Percentiles rank a stretch among this genome's conserved stretches.
phyloP scores from a whole-genome alignment of 2,329 filamentous ascomycete species.

The Gaeumannomyces sp. region DNA sequence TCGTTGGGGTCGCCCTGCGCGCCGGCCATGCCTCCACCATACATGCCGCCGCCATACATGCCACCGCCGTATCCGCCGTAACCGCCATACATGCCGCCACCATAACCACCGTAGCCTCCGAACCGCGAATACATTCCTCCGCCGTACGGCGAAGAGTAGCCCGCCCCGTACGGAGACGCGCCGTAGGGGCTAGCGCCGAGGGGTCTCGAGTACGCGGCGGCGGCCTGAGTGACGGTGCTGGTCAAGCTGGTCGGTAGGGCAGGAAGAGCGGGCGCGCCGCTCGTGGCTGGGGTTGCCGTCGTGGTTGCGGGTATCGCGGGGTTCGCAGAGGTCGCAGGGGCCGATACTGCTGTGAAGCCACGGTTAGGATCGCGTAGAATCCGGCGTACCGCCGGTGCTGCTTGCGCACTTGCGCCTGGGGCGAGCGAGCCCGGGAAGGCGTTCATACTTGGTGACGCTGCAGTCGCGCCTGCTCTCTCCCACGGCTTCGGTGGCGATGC shows the following conservation, averaged over 20 bases:
- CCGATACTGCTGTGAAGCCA: not conserved
- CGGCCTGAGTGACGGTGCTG: conserved; percentile 79
- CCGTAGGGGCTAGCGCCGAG: conserved; percentile 28
- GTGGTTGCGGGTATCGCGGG: conserved; percentile 32
- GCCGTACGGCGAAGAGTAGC: conserved; percentile 37
- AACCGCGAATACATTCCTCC: conserved; percentile 40
- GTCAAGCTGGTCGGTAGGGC: conserved; percentile 73
- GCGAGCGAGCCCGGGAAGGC: not conserved
- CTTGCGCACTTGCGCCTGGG: conserved; percentile 5
- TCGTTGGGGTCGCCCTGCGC: conserved; percentile 65
- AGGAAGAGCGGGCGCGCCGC: conserved; percentile 63
- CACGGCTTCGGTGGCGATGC: conserved; percentile 94
- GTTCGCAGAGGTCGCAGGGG: conserved; percentile 22
- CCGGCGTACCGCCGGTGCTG: not conserved
- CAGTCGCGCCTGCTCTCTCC: conserved; percentile 69
- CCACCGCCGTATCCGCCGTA: conserved; percentile 35
- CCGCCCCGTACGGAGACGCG: conserved; percentile 12
- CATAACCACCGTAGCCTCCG: conserved; percentile 48
- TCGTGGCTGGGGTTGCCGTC: conserved; percentile 34
- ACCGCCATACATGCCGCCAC: conserved; percentile 35
- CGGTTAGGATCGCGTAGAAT: not conserved
- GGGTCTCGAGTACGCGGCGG: conserved; percentile 66
- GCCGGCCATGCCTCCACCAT: conserved; percentile 32
- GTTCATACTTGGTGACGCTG: conserved; percentile 10
- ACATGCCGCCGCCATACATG: conserved; percentile 40